Percentiles rank a stretch among this genome's conserved stretches.
Conservation (phyloP, 2,329 filamentous ascomycete genomes). For the Alternaria burnsii region DNA sequence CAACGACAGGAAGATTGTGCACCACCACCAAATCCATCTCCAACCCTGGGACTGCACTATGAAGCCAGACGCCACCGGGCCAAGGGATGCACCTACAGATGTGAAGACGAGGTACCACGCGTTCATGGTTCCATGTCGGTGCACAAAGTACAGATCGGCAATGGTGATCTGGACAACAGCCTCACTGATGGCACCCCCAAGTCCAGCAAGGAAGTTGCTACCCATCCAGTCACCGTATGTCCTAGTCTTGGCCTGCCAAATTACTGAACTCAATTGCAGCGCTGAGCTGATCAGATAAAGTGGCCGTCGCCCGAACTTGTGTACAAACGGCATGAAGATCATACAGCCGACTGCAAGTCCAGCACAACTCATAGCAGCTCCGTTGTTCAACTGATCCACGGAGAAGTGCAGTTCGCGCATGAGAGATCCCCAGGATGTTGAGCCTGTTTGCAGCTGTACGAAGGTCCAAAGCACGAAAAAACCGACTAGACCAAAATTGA, state of each 20-base stretch:
- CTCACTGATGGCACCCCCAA: conserved; percentile 56
- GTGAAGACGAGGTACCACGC: conserved; percentile 55
- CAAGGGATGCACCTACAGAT: conserved; percentile 49
- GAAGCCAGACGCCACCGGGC: conserved; percentile 54
- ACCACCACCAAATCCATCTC: conserved; percentile 63
- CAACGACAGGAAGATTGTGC: conserved; percentile 51
- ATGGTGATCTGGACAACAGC: conserved; percentile 59
- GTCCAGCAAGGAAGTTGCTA: conserved; percentile 55
- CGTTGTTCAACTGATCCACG: conserved; percentile 53
- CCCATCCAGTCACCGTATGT: conserved; percentile 56
- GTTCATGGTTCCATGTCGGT: conserved; percentile 59
- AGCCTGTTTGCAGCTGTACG: conserved; percentile 53
- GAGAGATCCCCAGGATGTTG: conserved; percentile 55
- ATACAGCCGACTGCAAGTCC: conserved; percentile 54
- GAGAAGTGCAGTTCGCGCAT: conserved; percentile 56
- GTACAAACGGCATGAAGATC: conserved; percentile 57
- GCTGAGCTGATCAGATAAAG: conserved; percentile 56
- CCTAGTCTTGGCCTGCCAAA: conserved; percentile 57
- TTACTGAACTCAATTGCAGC: conserved; percentile 48
- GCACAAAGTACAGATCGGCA: conserved; percentile 60
- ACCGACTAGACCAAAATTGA: conserved; percentile 54
- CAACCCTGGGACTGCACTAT: conserved; percentile 56
- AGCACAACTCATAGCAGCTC: conserved; percentile 56
- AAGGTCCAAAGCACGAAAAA: conserved; percentile 57
- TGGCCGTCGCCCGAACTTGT: conserved; percentile 58